phyloP scores from a whole-genome alignment of 2,329 filamentous ascomycete genomes.

The Davidsoniella neocaledoniae region DNA sequence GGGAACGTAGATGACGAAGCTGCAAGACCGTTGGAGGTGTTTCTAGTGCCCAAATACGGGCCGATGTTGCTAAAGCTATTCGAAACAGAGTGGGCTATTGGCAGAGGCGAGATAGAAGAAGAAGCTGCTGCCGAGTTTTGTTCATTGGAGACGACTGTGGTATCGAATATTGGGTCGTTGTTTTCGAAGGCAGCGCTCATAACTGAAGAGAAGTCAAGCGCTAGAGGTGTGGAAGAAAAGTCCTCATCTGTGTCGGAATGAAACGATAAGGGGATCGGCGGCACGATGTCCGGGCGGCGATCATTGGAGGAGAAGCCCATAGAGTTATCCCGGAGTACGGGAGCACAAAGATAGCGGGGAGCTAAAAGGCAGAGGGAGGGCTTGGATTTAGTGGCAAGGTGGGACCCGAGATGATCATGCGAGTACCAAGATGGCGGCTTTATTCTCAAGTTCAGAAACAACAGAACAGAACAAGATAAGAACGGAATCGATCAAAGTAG shows the following conservation, averaged over 20 bases:
- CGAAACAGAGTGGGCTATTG: no score
- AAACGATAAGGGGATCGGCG: slow-evolving; percentile 3
- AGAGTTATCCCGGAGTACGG: slow-evolving; percentile 3
- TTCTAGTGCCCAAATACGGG: no score
- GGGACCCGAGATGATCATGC: no score
- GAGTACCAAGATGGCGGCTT: no score
- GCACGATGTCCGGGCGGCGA: slow-evolving; percentile 6
- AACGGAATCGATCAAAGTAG: background rate
- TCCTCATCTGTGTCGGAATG: slow-evolving; percentile 4
- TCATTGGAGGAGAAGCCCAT: slow-evolving; percentile 11
- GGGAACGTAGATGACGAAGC: no score
- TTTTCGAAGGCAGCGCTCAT: slow-evolving; percentile 2
- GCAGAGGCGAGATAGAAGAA: no score
- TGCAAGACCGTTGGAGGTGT: no score
- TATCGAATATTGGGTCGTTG: background rate
- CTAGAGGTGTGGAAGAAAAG: slow-evolving; percentile 6
- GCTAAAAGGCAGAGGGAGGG: no score
- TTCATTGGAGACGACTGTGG: background rate
- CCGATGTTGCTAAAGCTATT: no score
- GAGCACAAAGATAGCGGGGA: background rate
- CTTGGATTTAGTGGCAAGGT: no score
- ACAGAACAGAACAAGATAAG: background rate
- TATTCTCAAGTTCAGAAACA: no score
- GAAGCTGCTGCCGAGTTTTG: no score
- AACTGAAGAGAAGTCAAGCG: slow-evolving; percentile 6